Conservation (phyloP, 768 basidiomycete genomes). For the Cystofilobasidium bisporidii region DNA sequence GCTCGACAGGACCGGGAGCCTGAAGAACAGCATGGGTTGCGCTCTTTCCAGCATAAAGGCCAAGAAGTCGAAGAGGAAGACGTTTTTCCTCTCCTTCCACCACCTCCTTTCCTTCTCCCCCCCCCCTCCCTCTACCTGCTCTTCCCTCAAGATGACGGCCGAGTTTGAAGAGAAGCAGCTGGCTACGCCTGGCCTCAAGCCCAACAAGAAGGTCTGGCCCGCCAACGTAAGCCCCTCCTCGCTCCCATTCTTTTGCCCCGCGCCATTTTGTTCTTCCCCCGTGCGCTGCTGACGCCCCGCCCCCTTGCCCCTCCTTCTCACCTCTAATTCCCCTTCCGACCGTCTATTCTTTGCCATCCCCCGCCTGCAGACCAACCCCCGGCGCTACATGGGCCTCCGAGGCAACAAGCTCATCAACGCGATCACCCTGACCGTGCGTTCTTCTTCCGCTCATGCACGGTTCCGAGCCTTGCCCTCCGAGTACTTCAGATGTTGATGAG, state of each 20-base stretch:
- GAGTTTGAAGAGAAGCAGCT: background rate
- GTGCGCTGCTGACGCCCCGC: background rate
- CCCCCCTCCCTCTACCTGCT: background rate
- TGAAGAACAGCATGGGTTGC: too few relatives aligned
- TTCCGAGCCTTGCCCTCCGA: too few relatives aligned
- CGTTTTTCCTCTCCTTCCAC: background rate
- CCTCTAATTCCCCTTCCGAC: background rate
- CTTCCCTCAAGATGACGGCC: background rate
- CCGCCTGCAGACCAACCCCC: background rate
- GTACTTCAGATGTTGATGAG: too few relatives aligned
- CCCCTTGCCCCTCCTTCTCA: background rate
- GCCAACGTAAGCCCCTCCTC: background rate
- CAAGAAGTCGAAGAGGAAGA: background rate
- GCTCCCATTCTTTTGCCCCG: background rate
- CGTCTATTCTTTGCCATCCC: background rate
- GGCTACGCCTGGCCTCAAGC: background rate
- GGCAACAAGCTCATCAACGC: conserved; percentile 21
- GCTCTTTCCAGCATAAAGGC: background rate
- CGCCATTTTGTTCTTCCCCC: background rate
- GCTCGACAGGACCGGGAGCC: too few relatives aligned
- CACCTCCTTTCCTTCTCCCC: too few relatives aligned
- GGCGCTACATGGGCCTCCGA: conserved; percentile 27
- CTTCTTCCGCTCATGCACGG: background rate
- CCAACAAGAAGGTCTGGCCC: background rate
- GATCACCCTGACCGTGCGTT: conserved; percentile 22